Conservation (phyloP, 2,329 filamentous ascomycete genomes). For the Mariannaea sp. region DNA sequence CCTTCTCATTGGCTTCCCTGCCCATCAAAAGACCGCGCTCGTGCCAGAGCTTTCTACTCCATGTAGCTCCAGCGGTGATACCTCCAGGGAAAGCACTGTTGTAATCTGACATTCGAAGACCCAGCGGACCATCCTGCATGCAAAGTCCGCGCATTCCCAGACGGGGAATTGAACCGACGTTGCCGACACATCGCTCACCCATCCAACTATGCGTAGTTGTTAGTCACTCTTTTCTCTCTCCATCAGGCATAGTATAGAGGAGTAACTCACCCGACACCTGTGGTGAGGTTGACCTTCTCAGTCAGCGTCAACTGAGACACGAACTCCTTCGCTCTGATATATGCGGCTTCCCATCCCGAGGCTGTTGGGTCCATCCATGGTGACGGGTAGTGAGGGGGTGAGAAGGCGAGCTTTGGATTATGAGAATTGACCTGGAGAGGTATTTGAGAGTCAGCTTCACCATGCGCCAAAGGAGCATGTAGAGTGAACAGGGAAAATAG, state of each 20-base stretch:
- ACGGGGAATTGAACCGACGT: constrained; percentile 71
- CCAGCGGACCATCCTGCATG: constrained; percentile 83
- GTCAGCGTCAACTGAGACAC: constrained; percentile 81
- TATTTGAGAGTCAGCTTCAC: constrained; percentile 31
- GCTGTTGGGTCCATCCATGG: constrained; percentile 82
- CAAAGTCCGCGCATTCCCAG: constrained; percentile 76
- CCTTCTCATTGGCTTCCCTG: constrained; percentile 73
- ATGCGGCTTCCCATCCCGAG: constrained; percentile 74
- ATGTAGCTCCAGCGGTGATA: constrained; percentile 81
- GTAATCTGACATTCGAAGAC: constrained; percentile 77
- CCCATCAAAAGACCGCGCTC: constrained; percentile 55
- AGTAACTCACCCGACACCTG: constrained; percentile 75
- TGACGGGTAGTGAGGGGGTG: constrained; percentile 76
- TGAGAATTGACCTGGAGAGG: constrained; percentile 27
- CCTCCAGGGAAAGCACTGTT: constrained; percentile 81
- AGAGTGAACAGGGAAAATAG: constrained; percentile 18
- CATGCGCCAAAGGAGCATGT: constrained; percentile 13
- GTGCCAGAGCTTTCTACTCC: constrained; percentile 71
- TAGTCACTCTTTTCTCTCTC: constrained; percentile 1
- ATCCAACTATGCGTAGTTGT: constrained; percentile 39
- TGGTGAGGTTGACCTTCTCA: constrained; percentile 95
- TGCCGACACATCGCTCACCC: constrained; percentile 76
- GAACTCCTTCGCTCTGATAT: constrained; percentile 75
- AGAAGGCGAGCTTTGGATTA: constrained; percentile 42
- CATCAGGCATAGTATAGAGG: constrained; percentile 35